Percentiles rank a stretch among this genome's conserved stretches.
phyloP scores from a whole-genome alignment of 305 asterid genomes.

The Fraxinus ornus region DNA sequence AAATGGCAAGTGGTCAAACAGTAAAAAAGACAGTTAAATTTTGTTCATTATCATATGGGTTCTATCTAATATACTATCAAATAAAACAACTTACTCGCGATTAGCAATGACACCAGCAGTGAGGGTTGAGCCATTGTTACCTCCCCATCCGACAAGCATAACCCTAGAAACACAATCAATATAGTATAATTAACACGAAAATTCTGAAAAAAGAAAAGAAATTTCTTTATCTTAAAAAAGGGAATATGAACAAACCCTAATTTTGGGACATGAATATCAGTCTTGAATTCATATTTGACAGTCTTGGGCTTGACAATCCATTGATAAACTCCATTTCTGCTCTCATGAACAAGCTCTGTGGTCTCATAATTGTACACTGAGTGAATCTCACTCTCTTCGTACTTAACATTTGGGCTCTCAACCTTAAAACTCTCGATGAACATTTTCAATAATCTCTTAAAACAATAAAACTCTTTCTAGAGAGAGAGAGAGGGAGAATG shows the following conservation, averaged over 20 bases:
- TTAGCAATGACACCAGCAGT: conserved; percentile 90
- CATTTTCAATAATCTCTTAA: conserved; percentile 35
- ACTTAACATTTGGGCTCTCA: conserved; percentile 88
- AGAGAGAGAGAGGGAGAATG: not conserved
- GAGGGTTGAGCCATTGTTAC: conserved; percentile 91
- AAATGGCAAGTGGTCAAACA: not conserved
- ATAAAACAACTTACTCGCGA: conserved; percentile 64
- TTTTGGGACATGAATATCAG: conserved; percentile 76
- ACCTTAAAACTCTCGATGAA: conserved; percentile 86
- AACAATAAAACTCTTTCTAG: not conserved
- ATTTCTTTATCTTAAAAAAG: not conserved
- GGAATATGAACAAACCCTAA: conserved; percentile 51
- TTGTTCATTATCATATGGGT: not conserved
- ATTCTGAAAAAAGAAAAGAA: not conserved
- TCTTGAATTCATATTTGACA: conserved; percentile 78
- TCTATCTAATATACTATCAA: not conserved
- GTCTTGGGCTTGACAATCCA: conserved; percentile 86
- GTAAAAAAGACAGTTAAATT: not conserved
- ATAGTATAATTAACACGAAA: not conserved
- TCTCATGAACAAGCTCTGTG: conserved; percentile 89
- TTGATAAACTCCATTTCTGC: conserved; percentile 59
- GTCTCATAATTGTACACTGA: conserved; percentile 78
- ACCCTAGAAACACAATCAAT: conserved; percentile 47
- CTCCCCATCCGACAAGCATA: conserved; percentile 99
- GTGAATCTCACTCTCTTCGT: conserved; percentile 68